Evolutionary conservation across 257 asterid genomes (phyloP).

Genomic region (Datura wrightii): DNA sequence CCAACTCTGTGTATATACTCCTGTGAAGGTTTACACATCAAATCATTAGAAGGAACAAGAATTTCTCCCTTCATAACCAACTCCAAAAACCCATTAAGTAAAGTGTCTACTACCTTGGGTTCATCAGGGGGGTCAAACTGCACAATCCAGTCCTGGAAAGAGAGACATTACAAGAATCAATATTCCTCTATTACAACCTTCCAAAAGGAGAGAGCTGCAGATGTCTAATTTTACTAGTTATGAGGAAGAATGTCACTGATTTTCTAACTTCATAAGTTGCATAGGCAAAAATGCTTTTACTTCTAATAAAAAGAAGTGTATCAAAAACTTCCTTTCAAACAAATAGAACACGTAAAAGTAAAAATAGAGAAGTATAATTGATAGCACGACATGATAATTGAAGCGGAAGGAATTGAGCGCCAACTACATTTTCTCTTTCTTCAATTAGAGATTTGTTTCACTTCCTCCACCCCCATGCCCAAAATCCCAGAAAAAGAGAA

Average conservation of each 20-base stretch:
- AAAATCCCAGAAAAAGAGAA: neutral
- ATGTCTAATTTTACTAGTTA: neutral
- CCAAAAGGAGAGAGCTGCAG: neutral
- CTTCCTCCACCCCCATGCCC: neutral
- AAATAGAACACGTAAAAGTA: neutral
- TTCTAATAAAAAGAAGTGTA: neutral
- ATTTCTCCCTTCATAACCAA: neutral
- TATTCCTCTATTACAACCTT: neutral
- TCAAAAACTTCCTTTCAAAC: neutral
- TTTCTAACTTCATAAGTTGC: neutral
- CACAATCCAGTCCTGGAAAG: constrained; percentile 93
- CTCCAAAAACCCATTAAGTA: constrained; percentile 14
- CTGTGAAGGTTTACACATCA: constrained; percentile 50
- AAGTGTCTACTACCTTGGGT: constrained; percentile 68
- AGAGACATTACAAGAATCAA: constrained; percentile 18
- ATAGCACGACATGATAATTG: neutral
- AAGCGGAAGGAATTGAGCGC: neutral
- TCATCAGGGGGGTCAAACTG: constrained; percentile 98
- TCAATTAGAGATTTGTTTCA: neutral
- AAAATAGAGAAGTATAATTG: constrained; percentile 20
- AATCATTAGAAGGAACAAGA: constrained; percentile 23
- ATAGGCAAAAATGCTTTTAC: neutral
- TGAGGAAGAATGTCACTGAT: neutral
- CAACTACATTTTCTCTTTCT: neutral
- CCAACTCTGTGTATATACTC: constrained; percentile 97